Evolutionary conservation across 768 basidiomycete genomes (phyloP), one percentile per base, ranked within the genome.

Genomic region (Boletus rubescentipes): DNA sequence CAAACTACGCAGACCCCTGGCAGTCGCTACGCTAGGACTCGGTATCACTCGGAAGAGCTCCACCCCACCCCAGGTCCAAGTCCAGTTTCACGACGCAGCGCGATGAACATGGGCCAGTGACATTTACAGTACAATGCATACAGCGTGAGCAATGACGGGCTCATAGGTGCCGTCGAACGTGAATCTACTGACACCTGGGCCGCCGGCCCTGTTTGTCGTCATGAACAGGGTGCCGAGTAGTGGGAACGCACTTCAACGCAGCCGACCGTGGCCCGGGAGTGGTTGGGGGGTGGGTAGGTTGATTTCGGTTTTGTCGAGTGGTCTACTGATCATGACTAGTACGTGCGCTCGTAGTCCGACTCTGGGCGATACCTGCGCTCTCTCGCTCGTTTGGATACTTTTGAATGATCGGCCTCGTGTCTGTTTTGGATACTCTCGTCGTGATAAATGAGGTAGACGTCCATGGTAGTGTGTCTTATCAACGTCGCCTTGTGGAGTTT

Each of bases 51-150:
- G n/a, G n/a, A n/a, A n/a, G n/a, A n/a, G n/a, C n/a, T n/a, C n/a
- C n/a, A n/a, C n/a, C n/a, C n/a, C n/a, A n/a, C n/a, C n/a, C n/a
- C n/a, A n/a, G n/a, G n/a, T n/a, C n/a, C n/a, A n/a, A n/a, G n/a
- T n/a, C n/a, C n/a, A n/a, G n/a, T n/a, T 91, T 87, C 75, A 85
- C 89, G 4, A 91, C 89, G 0, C 89, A 91, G n/a, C 61, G 88
- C 81, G 34, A 89, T 91, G 88, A 91, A 89, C 74, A 91, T 91
- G 87, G 89, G 89, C 0, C 90, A 93, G 70, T 80, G 93, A 4
- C 79, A 78, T 51, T 62, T 95, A 52, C 85, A 95, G 72, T 81
- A 94, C 69, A 88, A 81, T 63, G 89, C 93, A 0, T 96, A 86
- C 74, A 88, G 84, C 0, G 88, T 93, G 51, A 83, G 90, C 66